A percentile compares a stretch with the other conserved stretches of the same genome.
Conservation (phyloP, 306 rosid species). For the Lathyrus oleraceus region DNA sequence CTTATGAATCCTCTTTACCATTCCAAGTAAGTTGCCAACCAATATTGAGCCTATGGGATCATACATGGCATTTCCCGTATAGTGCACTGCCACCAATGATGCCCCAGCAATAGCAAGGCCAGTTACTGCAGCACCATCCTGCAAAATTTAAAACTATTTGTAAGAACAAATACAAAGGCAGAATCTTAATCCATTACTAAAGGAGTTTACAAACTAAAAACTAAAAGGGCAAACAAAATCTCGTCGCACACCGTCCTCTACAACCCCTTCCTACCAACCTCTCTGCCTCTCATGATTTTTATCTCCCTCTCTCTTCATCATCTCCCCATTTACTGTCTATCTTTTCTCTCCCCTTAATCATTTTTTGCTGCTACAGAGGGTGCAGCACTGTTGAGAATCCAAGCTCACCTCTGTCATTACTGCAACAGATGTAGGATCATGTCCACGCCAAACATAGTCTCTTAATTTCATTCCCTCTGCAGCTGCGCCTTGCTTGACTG, state of each 20-base stretch:
- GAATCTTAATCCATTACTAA: conserved; percentile 3
- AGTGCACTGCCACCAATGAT: conserved; percentile 80
- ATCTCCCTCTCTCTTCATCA: background rate
- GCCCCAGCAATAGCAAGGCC: conserved; percentile 94
- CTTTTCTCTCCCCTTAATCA: background rate
- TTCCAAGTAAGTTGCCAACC: conserved; percentile 95
- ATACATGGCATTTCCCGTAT: conserved; percentile 89
- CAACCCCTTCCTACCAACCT: background rate
- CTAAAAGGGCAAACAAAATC: conserved; percentile 22
- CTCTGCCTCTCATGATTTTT: background rate
- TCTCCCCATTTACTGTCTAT: background rate
- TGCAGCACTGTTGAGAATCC: conserved; percentile 1
- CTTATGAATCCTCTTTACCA: conserved; percentile 61
- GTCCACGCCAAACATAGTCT: conserved; percentile 97
- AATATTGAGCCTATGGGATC: conserved; percentile 93
- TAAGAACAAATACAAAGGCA: conserved; percentile 19
- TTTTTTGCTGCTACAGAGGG: background rate
- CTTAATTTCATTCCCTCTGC: conserved; percentile 90
- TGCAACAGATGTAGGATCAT: conserved; percentile 98
- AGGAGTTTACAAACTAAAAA: conserved; percentile 7
- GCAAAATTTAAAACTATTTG: conserved; percentile 44
- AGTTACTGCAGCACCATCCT: conserved; percentile 98
- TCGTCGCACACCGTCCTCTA: conserved; percentile 14
- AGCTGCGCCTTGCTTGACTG: conserved; percentile 97
- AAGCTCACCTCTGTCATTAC: conserved; percentile 91